phyloP scores from a whole-genome alignment of 1,139 yeast species.

The Debaryomycetaceae sp. region DNA sequence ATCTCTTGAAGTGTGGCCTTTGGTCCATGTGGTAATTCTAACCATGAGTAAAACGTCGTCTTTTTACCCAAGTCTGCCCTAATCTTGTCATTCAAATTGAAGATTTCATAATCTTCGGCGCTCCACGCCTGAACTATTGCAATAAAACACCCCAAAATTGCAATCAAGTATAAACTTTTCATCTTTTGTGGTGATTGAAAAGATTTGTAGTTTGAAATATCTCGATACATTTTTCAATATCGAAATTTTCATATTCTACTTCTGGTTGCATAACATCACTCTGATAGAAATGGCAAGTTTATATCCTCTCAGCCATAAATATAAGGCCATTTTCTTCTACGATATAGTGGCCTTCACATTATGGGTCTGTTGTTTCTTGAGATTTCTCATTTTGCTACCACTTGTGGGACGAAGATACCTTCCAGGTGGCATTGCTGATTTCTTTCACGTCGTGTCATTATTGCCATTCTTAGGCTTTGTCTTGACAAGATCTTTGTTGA shows the following conservation, averaged over 20 bases:
- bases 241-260: background rate
- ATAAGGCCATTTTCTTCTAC: conserved; percentile 33
- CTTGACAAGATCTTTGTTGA: conserved; percentile 17
- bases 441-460: conserved; percentile 46
- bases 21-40: conserved; percentile 49
- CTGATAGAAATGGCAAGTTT: conserved; percentile 18
- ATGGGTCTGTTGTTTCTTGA: conserved; percentile 49
- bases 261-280: background rate
- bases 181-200: background rate
- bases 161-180: conserved; percentile 1
- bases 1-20: conserved; percentile 62
- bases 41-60: conserved; percentile 67
- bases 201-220: background rate
- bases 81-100: conserved; percentile 67
- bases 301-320: conserved; percentile 33
- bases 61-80: conserved; percentile 59
- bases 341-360: conserved; percentile 39
- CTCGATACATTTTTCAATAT: background rate
- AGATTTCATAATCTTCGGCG: conserved; percentile 75
- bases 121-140: conserved; percentile 29
- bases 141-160: background rate
- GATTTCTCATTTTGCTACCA: conserved; percentile 54
- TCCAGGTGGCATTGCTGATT: conserved; percentile 70
- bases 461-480: conserved; percentile 29
- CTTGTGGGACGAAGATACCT: conserved; percentile 59